These are phyloP conservation scores for Onygena corvina DNA, from an alignment of 2,329 filamentous ascomycete species.

Conservation along the genomic window DNA sequence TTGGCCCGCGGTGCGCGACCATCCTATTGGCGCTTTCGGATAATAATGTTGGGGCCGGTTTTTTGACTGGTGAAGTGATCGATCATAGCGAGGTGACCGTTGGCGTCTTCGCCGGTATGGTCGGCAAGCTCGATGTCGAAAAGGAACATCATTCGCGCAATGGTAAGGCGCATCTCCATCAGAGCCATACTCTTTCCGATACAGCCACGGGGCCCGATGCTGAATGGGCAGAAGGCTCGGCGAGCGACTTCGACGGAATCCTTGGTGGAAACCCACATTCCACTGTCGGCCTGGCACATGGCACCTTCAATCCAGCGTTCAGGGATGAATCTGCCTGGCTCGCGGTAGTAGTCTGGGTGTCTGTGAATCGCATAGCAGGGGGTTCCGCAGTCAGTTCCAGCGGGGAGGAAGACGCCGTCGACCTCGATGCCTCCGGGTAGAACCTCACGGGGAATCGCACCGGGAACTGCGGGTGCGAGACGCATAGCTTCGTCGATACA, in stretches of 20 bases:
- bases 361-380: constrained; percentile 27
- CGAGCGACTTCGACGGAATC: constrained; percentile 37
- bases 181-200: constrained; percentile 36
- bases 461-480: constrained; percentile 23
- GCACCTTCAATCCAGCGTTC: constrained; percentile 28
- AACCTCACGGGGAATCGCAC: constrained; percentile 23
- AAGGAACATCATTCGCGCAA: constrained; percentile 31
- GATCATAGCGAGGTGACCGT: constrained; percentile 14
- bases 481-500: constrained; percentile 32
- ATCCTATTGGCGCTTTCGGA: constrained; percentile 12
- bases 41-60: constrained; percentile 14
- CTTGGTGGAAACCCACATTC: constrained; percentile 15
- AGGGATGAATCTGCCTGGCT: constrained; percentile 23
- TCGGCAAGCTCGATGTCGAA: constrained; percentile 27
- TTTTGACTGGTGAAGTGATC: constrained; percentile 17
- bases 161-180: constrained; percentile 34
- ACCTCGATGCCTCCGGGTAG: constrained; percentile 22
- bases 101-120: constrained; percentile 11
- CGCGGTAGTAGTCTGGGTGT: constrained; percentile 23
- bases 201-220: constrained; percentile 33
- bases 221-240: constrained; percentile 23
- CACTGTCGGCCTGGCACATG: constrained; percentile 12
- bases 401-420: constrained; percentile 24
- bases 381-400: constrained; percentile 24
- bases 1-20: background rate